Percentiles rank a stretch among this genome's conserved stretches.
These are phyloP conservation scores for Syzygium aromaticum DNA, from an alignment of 345 rosid genomes.

Conservation along the genomic window DNA sequence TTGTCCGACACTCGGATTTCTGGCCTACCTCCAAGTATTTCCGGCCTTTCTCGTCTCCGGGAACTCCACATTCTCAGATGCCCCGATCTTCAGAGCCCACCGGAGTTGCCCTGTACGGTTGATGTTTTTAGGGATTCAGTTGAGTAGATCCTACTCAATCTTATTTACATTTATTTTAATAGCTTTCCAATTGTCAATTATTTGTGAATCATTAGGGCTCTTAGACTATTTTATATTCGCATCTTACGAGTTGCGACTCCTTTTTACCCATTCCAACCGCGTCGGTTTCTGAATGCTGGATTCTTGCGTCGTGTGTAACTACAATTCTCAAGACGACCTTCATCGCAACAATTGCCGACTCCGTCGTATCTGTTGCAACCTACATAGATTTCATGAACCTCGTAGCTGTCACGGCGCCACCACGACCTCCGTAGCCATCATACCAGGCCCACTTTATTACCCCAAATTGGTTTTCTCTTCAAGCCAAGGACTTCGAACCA, in stretches of 20 bases:
- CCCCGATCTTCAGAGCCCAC: neutral
- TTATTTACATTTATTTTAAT: too few species aligned
- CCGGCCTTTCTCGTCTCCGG: neutral
- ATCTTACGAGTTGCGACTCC: accelerated
- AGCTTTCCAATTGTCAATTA: neutral
- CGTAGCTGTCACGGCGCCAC: neutral
- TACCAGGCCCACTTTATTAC: accelerated
- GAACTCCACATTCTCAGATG: neutral
- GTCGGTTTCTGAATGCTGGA: too few species aligned
- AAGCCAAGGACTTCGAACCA: too few species aligned
- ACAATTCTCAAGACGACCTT: neutral
- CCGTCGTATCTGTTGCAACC: neutral
- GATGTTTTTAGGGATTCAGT: neutral
- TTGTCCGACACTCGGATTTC: neutral
- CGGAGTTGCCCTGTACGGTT: neutral
- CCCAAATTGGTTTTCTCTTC: too few species aligned
- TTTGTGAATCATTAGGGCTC: neutral
- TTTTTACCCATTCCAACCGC: accelerated
- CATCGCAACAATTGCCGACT: neutral
- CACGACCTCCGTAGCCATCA: accelerated
- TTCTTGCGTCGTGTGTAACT: too few species aligned
- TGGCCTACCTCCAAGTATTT: neutral
- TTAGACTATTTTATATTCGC: too few species aligned
- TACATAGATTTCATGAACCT: neutral
- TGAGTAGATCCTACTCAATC: too few species aligned